Evolutionary conservation across 2,329 filamentous ascomycete species (phyloP), one percentile per base, ranked within the genome.

Genomic region (Trichocomaceae sp.): DNA sequence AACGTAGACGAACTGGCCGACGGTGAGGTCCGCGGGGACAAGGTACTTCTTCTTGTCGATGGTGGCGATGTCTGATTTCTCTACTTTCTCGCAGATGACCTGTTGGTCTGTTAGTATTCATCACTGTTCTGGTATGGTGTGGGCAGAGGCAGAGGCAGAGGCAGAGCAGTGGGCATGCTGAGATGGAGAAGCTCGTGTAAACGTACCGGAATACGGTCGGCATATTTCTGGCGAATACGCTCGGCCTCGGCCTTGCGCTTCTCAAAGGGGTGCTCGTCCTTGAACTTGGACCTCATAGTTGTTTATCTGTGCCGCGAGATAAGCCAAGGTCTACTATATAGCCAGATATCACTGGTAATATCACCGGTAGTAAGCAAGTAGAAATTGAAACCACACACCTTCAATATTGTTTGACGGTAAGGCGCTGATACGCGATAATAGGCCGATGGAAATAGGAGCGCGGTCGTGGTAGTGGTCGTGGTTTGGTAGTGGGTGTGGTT

Each of bases 1-100:
- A 62, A 99, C 93, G 77, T 99, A 99, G 78, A 99, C 93, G 72
- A 99, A 96, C 85, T 99, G 93, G 67, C 93, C 93, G 61, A 99
- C 93, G 60, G 93, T 99, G 70, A 99, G 84, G 72, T 99, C 93
- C 65, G 93, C 90, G 13, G 93, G 93, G 26, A 99, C 93, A 48
- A 99, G 83, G 71, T 99, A 99, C 80, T 99, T 99, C 85, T 99
- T 99, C 86, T 99, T 99, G 79, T 99, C 93, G 82, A 99, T 99
- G 64, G 93, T 97, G 58, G 93, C 93, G 67, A 99, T 99, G 72
- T 99, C 93, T 59, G 88, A 95, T 80, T 96, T 97, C 79, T 99
- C 93, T 65, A 97, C 92, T 81, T 97, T 97, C 77, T 97, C 93
- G 81, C 93, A 99, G 73, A 99, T 99, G 61, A 99, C 92, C 91